phyloP scores from a whole-genome alignment of 2,329 filamentous ascomycete species.

The Ascochyta lentis region DNA sequence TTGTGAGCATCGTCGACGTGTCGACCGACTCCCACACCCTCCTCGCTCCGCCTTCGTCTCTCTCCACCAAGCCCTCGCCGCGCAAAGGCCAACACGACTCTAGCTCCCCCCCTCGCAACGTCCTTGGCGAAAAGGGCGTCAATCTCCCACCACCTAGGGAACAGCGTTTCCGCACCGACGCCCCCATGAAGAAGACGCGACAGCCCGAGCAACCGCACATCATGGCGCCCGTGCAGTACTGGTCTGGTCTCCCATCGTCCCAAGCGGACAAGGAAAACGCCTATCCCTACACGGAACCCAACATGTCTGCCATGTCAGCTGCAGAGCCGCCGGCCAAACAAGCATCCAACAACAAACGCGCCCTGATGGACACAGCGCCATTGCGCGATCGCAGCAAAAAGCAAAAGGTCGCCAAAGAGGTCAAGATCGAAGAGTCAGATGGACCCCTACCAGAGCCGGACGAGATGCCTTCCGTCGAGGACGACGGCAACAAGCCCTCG shows the following conservation, averaged over 20 bases:
- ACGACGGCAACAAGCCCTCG: slow-evolving; percentile 86
- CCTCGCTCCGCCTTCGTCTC: slow-evolving; percentile 66
- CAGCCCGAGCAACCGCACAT: slow-evolving; percentile 50
- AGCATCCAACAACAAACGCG: slow-evolving; percentile 58
- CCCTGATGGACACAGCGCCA: slow-evolving; percentile 74
- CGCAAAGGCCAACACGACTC: slow-evolving; percentile 67
- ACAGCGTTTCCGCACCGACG: slow-evolving; percentile 66
- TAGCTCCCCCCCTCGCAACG: slow-evolving; percentile 64
- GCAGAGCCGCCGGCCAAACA: slow-evolving; percentile 40
- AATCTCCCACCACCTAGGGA: slow-evolving; percentile 72
- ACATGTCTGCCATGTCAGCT: slow-evolving; percentile 36
- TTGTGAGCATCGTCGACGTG: slow-evolving; percentile 53
- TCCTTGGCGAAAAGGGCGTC: slow-evolving; percentile 68
- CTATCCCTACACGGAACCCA: slow-evolving; percentile 47
- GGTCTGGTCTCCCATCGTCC: slow-evolving; percentile 57
- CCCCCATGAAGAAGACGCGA: slow-evolving; percentile 68
- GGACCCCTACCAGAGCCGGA: slow-evolving; percentile 70
- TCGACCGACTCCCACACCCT: slow-evolving; percentile 67
- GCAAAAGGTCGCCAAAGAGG: slow-evolving; percentile 63
- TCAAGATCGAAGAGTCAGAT: slow-evolving; percentile 51
- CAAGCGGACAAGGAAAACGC: slow-evolving; percentile 59
- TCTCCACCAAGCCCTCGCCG: slow-evolving; percentile 65
- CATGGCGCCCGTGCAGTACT: slow-evolving; percentile 59
- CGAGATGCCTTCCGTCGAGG: slow-evolving; percentile 80
- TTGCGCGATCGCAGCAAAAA: slow-evolving; percentile 78